A percentile compares a stretch with the other conserved stretches of the same genome.
These are phyloP conservation scores for Mucor racemosus DNA, from an alignment of 371 early-diverging fungal genomes.

Conservation along the genomic window DNA sequence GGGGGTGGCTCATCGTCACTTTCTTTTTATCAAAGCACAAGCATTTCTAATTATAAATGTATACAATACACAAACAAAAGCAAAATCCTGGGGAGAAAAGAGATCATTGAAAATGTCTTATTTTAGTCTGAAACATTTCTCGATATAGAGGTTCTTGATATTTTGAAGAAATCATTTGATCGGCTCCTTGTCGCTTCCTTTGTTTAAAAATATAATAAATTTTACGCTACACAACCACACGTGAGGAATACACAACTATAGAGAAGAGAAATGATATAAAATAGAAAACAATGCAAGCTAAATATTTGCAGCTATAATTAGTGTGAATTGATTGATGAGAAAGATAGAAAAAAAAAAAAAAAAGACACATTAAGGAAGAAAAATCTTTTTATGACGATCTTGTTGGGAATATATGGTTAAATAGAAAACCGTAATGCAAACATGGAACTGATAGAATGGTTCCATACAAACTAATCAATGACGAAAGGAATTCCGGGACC, in stretches of 20 bases:
- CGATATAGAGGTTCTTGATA: background rate
- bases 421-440: background rate
- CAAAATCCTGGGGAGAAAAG: background rate
- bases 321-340: background rate
- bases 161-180: background rate
- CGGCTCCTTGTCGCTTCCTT: background rate
- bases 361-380: background rate
- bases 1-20: background rate
- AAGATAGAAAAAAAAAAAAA: background rate
- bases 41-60: background rate
- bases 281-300: background rate
- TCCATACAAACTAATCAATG: background rate
- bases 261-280: background rate
- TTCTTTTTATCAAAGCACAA: background rate
- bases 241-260: background rate
- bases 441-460: background rate
- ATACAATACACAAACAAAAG: background rate
- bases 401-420: background rate
- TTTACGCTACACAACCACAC: background rate
- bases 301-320: background rate
- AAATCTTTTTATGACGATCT: background rate
- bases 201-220: background rate
- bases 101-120: background rate
- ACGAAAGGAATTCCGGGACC: conserved; percentile 1
- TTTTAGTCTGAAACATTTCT: conserved; percentile 1